Base-by-base conservation (phyloP, 108 stramenopile genomes). In the Pseudonitzschia delicatissima region DNA sequence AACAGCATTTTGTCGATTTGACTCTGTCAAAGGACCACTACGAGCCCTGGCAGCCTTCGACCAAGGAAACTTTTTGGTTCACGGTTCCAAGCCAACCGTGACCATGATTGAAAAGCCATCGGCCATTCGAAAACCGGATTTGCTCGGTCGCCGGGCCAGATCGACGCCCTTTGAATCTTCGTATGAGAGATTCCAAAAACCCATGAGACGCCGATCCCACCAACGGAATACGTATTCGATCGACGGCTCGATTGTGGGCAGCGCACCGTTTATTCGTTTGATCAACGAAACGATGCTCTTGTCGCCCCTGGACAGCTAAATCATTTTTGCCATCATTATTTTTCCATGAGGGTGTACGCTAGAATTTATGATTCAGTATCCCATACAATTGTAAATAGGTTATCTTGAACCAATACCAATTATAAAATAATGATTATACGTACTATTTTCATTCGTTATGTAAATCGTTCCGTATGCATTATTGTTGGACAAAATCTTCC, bases 181-280 rank as follows among this genome's bases (percentile, higher is more conserved):
- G 36, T 2, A 15, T 0, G 33, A 61, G 3, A 13, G 7, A 4
- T 48, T 23, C 2, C 47, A 8, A 4, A 39, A 11, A 2, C 21
- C 36, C 1, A 13, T 5, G 18, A 23, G 70, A 44, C 48, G 18
- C n/a, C 53, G 44, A 34, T 71, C 70, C 25, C 70, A 71, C 50
- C 70, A 71, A 42, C 53, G 70, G 31, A 71, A 71, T 31, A 71
- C 70, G 13, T 45, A 64, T 4, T 55, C 62, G 15, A 71, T 71
- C 25, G 70, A 71, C 26, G 57, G 39, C 4, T 39, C 36, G 21
- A 64, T 71, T 15, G 13, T 5, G 0, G 35, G 33, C 5, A 62
- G 61, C 15, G 52, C 70, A 1, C 11, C 27, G 11, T 71, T 64
- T 50, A 37, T 53, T 15, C 57, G 32, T 12, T 27, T 45, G 17